Base-by-base conservation (phyloP, 192 early-diverging fungal genomes). In the Lobosporangium transversale region DNA sequence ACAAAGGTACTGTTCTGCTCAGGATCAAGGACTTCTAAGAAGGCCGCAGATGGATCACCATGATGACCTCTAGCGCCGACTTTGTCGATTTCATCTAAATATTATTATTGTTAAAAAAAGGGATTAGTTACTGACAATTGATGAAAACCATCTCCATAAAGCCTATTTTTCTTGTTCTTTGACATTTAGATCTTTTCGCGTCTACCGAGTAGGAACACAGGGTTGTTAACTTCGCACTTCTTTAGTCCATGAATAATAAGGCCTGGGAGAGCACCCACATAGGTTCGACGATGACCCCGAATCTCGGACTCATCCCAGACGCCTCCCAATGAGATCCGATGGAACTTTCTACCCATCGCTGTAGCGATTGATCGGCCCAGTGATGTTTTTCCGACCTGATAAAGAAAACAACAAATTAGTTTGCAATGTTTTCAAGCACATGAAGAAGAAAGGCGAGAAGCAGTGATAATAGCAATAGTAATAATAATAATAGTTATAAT, bases 221-320 rank as follows among this genome's bases (percentile, higher is more conserved):
- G 94, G 70, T 95, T 93, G 66, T 90, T 89, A 12, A 91, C 89
- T 26, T 88, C 89, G 48, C 82, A 85, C 64, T 87, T 83, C 24
- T 82, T 81, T 52, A 94, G 57, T 8, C 85, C 92, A 62, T 94
- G 92, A 9, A 94, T 82, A 56, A 96, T 88, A 14, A 89, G 53
- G 12, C 94, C 94, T 8, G 94, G 94, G 64, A 94, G 73, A 15
- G 94, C 90, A 24, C 94, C 94, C 52, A 96, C 85, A 80, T 96
- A 96, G 7, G 94, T 96, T 21, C 93, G 85, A 26, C 94, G 82
- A 70, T 96, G 94, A 10, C 94, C 94, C 27, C 92, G 82, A 55
- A 96, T 94, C 68, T 96, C 94, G 17, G 94, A 92, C 79, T 93
- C 94, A 74, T 96, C 94, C 43, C 91, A 81, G 1, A 96, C 88